Base-by-base conservation (phyloP, 2,329 filamentous ascomycete species). In the Epichloe sp. region DNA sequence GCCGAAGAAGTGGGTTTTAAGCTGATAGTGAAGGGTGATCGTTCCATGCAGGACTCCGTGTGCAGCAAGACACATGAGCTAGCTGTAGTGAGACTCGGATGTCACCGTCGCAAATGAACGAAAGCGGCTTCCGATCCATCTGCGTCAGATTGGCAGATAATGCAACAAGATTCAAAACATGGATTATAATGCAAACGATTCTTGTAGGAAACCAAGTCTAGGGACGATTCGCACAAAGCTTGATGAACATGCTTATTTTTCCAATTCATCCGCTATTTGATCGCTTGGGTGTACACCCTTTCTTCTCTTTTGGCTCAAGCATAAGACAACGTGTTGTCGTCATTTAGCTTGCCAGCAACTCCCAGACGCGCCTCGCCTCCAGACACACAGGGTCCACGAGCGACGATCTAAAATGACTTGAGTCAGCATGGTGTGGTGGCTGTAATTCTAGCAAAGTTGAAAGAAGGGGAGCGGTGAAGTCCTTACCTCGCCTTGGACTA, bases 311-410 rank as follows among this genome's bases (percentile, higher is more conserved):
- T 10, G 6, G 23, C 35, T 11, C 44, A 77, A 41, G 65, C 65
- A 58, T 78, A 79, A 36, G 83, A 77, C 60, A 94, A 64, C 2
- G 86, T 90, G 62, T 86, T 80, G 64, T 94, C 88, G 44, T 82
- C 75, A 46, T 79, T 74, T 58, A 93, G 80, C 51, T 68, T 79
- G 38, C 79, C 87, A 47, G 76, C 67, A 11, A 84, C 74, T 4
- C 83, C 81, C 31, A 91, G 65, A 6, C 73, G 72, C 0, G 78
- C 77, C 65, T 86, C 80, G 6, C 74, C 77, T 42, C 82, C 84
- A 48, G 80, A 79, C 14, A 95, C 88, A 44, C 81, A 80, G 12
- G 87, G 86, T 1, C 88, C 88, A 36, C 75, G 75, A 3, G 85
- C 85, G 38, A 83, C 70, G 58, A 95, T 80, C 79, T 88, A 50